phyloP scores from a whole-genome alignment of 2,329 filamentous ascomycete genomes.

The Corynespora cassiicola region DNA sequence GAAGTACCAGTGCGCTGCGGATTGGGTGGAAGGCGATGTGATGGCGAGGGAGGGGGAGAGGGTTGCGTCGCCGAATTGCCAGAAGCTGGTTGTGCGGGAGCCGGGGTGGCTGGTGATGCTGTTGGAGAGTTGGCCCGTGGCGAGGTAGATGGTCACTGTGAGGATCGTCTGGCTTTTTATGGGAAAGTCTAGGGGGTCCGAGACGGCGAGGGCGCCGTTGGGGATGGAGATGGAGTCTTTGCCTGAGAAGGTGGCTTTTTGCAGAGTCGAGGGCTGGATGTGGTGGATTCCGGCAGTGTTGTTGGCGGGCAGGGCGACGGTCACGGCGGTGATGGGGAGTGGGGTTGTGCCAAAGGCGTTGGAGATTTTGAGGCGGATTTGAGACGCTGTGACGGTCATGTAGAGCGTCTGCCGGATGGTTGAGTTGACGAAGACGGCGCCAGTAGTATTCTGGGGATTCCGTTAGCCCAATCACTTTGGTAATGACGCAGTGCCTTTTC shows the following conservation, averaged over 20 bases:
- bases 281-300: constrained; percentile 60
- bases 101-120: constrained; percentile 70
- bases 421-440: constrained; percentile 64
- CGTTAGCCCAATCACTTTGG: too few species aligned
- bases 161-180: constrained; percentile 60
- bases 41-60: constrained; percentile 55
- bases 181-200: constrained; percentile 65
- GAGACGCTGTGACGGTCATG: constrained; percentile 61
- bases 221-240: constrained; percentile 59
- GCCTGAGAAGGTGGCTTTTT: constrained; percentile 65
- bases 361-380: constrained; percentile 68
- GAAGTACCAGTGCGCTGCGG: constrained; percentile 61
- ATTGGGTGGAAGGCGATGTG: constrained; percentile 42
- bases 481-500: too few species aligned
- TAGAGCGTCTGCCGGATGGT: constrained; percentile 72
- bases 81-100: constrained; percentile 67
- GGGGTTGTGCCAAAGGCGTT: constrained; percentile 69
- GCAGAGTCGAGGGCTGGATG: constrained; percentile 61
- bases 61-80: constrained; percentile 65
- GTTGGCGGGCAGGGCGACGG: constrained; percentile 62
- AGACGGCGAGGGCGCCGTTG: constrained; percentile 63
- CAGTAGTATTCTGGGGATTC: constrained; percentile 60
- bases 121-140: constrained; percentile 61
- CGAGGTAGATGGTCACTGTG: constrained; percentile 65
- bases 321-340: constrained; percentile 65